Evolutionary conservation across 108 stramenopile genomes (phyloP), one percentile per base, ranked within the genome.

Genomic region (Pseudonitzschia multiseries): DNA sequence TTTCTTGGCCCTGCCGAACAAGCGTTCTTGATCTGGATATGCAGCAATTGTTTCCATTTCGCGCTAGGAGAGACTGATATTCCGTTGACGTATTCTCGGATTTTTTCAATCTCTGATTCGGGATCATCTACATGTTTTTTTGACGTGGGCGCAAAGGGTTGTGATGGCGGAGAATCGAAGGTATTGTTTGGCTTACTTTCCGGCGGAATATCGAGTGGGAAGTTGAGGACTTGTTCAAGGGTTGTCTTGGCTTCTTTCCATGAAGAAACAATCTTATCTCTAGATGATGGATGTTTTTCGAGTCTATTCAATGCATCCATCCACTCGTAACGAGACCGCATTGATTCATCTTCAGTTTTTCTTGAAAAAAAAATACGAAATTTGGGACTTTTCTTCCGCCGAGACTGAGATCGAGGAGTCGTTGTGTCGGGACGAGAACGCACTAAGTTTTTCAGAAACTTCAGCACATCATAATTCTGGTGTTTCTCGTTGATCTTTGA

Each of bases 31-130:
- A 59, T 71, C 66, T 36, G 73, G 62, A 65, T 73, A 78, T 59
- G 81, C 24, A 20, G 69, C 65, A 53, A 87, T 80, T 71, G 71
- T 48, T 79, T 81, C 67, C 74, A 83, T 63, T 79, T 83, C n/a
- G 71, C 54, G 13, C 24, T 48, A 48, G 8, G 1, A 28, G 48
- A 61, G 17, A 69, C 29, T 2, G 46, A 46, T 65, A 62, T 28
- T n/a, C 3, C 20, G 10, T 0, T 13, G 33, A 40, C 3, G 24
- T 31, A 36, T 32, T 70, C 69, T 26, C 36, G 24, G 18, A 60
- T 36, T 24, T 70, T 9, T 21, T 53, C 41, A 32, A 68, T 41
- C 4, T 13, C 44, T 27, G 64, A 40, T 21, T 73, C 53, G 50
- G 81, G 65, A 31, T 59, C 15, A 28, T 70, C 44, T 12, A 27